Conservation (phyloP, 306 rosid genomes). For the Echinosophora koreensis region DNA sequence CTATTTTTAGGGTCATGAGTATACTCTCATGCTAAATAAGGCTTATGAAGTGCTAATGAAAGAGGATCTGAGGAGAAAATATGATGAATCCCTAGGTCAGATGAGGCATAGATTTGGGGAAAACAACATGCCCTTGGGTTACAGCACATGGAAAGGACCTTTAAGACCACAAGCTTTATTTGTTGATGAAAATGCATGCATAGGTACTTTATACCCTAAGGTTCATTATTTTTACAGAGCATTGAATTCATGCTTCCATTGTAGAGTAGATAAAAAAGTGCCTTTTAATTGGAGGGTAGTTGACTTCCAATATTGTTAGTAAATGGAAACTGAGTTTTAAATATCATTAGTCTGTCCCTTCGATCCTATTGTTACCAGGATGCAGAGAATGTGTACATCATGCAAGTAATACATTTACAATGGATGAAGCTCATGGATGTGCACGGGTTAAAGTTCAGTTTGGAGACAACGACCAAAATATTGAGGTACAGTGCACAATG, state of each 20-base stretch:
- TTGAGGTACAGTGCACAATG: slow-evolving; percentile 58
- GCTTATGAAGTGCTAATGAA: slow-evolving; percentile 77
- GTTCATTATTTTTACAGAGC: background rate
- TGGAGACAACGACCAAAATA: slow-evolving; percentile 67
- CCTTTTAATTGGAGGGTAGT: no score
- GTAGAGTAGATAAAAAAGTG: background rate
- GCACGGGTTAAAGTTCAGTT: slow-evolving; percentile 82
- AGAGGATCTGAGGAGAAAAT: slow-evolving; percentile 65
- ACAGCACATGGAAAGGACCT: slow-evolving; percentile 80
- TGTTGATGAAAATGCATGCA: slow-evolving; percentile 87
- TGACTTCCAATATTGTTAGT: background rate
- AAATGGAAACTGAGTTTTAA: no score
- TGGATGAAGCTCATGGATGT: slow-evolving; percentile 73
- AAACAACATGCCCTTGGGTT: slow-evolving; percentile 50
- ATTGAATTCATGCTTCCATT: slow-evolving; percentile 8
- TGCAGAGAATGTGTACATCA: slow-evolving; percentile 79
- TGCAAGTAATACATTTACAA: slow-evolving; percentile 70
- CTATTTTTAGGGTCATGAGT: slow-evolving; percentile 67
- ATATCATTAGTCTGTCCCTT: background rate
- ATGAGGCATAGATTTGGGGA: slow-evolving; percentile 51
- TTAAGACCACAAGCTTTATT: slow-evolving; percentile 73
- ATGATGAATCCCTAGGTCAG: slow-evolving; percentile 67
- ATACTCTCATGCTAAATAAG: slow-evolving; percentile 70
- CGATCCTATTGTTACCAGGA: slow-evolving; percentile 53
- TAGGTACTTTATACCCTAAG: slow-evolving; percentile 56